Percentiles rank a stretch among this genome's conserved stretches.
Conservation (phyloP, 2,329 filamentous ascomycete species). For the Pyrenochaeta sp. region DNA sequence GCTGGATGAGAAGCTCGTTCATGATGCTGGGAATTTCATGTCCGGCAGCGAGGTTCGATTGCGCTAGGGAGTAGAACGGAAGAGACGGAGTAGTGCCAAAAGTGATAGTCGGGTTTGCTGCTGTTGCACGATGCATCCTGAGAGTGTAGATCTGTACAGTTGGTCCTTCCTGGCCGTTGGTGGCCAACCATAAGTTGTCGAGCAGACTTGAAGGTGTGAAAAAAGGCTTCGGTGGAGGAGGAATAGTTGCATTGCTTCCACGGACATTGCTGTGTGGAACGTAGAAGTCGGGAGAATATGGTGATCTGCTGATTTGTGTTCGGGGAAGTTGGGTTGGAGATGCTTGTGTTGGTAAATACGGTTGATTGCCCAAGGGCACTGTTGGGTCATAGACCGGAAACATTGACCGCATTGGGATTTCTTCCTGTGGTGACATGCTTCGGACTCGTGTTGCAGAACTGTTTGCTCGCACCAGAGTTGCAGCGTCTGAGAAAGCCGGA, state of each 20-base stretch:
- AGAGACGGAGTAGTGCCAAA: conserved; percentile 74
- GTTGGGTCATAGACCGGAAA: conserved; percentile 78
- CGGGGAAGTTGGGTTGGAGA: conserved; percentile 71
- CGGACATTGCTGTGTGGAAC: conserved; percentile 48
- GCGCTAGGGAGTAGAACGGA: conserved; percentile 74
- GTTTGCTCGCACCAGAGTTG: conserved; percentile 49
- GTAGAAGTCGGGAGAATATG: conserved; percentile 65
- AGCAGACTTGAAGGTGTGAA: conserved; percentile 67
- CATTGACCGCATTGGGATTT: conserved; percentile 70
- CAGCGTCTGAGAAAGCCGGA: conserved; percentile 46
- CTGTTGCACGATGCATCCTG: conserved; percentile 56
- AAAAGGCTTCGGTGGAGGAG: conserved; percentile 41
- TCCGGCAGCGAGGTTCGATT: conserved; percentile 57
- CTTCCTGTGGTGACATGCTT: conserved; percentile 41
- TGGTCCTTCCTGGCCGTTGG: conserved; percentile 69
- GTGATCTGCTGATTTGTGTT: conserved; percentile 71
- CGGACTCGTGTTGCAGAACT: conserved; percentile 42
- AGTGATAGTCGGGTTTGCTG: conserved; percentile 58
- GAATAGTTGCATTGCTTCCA: conserved; percentile 29
- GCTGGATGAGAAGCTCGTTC: conserved; percentile 49
- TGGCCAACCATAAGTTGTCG: conserved; percentile 72
- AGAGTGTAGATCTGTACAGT: conserved; percentile 49
- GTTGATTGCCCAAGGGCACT: conserved; percentile 71
- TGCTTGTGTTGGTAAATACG: conserved; percentile 73
- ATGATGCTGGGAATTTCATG: conserved; percentile 63